Evolutionary conservation across 306 rosid species (phyloP).

Genomic region (Medicago ruthenica): DNA sequence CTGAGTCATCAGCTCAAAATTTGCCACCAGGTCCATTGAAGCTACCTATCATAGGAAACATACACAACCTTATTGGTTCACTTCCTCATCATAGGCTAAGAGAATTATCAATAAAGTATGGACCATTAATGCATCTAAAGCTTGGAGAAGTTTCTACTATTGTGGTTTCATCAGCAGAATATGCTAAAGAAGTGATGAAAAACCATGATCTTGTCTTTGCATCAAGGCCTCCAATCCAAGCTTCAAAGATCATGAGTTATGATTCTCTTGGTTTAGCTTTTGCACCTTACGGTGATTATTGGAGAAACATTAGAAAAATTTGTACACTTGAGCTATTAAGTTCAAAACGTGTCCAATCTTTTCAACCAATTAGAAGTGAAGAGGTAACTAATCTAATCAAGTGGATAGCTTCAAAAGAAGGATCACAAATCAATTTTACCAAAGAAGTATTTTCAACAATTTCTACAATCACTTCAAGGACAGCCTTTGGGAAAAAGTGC

Average conservation of each 20-base stretch:
- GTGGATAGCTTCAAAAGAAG: slow-evolving; percentile 32
- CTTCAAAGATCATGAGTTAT: slow-evolving; percentile 31
- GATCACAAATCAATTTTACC: slow-evolving; percentile 41
- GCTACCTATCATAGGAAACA: slow-evolving; percentile 50
- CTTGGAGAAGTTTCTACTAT: slow-evolving; percentile 51
- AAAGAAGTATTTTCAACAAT: slow-evolving; percentile 30
- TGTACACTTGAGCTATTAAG: slow-evolving; percentile 45
- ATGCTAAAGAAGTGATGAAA: slow-evolving; percentile 44
- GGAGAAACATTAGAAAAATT: slow-evolving; percentile 43
- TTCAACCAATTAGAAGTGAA: slow-evolving; percentile 41
- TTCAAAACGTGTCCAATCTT: slow-evolving; percentile 40
- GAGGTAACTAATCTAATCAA: slow-evolving; percentile 35
- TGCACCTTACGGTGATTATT: slow-evolving; percentile 48
- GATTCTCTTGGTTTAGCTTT: background rate
- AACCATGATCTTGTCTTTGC: slow-evolving; percentile 47
- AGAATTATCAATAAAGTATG: slow-evolving; percentile 48
- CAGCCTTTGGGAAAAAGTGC: slow-evolving; percentile 45
- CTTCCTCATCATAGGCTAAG: slow-evolving; percentile 47
- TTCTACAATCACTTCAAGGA: slow-evolving; percentile 32
- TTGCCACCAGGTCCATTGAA: slow-evolving; percentile 57
- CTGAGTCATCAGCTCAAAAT: slow-evolving; percentile 34
- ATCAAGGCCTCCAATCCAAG: slow-evolving; percentile 42
- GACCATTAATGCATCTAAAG: slow-evolving; percentile 52
- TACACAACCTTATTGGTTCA: slow-evolving; percentile 37
- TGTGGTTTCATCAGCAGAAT: slow-evolving; percentile 50